Conservation (phyloP, 805 yeast species). For the Monosporozyma servazzii region DNA sequence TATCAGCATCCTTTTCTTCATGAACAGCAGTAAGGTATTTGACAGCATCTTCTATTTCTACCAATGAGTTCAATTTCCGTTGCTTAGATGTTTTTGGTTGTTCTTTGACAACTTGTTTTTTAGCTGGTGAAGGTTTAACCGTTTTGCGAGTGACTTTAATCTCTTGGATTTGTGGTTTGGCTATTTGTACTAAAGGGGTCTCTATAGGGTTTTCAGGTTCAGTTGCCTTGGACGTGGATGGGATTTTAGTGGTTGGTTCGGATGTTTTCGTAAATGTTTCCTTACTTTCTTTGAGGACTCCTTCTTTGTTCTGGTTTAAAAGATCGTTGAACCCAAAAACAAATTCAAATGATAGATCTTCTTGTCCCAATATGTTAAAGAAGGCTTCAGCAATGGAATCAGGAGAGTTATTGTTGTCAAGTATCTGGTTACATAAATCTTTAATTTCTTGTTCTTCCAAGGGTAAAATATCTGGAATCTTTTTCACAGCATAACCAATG, state of each 20-base stretch:
- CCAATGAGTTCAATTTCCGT: slow-evolving; percentile 45
- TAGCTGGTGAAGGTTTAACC: background rate
- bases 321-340: slow-evolving; percentile 24
- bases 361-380: slow-evolving; percentile 26
- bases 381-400: slow-evolving; percentile 25
- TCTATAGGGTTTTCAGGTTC: background rate
- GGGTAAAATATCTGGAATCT: slow-evolving; percentile 27
- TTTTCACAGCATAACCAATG: slow-evolving; percentile 18
- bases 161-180: background rate
- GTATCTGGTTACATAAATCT: slow-evolving; percentile 22
- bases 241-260: background rate
- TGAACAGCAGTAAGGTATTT: slow-evolving; percentile 39
- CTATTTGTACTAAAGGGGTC: background rate
- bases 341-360: slow-evolving; percentile 25
- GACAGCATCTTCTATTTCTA: slow-evolving; percentile 58
- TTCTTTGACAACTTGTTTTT: background rate
- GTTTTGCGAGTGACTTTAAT: background rate
- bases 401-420: slow-evolving; percentile 12
- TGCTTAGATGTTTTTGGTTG: slow-evolving; percentile 14
- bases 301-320: slow-evolving; percentile 1
- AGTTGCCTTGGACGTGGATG: background rate
- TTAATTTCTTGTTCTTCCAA: slow-evolving; percentile 22
- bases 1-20: slow-evolving; percentile 13
- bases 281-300: background rate
- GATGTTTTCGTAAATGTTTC: background rate